Percentiles rank a stretch among this genome's conserved stretches.
Conservation (phyloP, 352 stramenopile genomes). For the Pythium aristosporum region DNA sequence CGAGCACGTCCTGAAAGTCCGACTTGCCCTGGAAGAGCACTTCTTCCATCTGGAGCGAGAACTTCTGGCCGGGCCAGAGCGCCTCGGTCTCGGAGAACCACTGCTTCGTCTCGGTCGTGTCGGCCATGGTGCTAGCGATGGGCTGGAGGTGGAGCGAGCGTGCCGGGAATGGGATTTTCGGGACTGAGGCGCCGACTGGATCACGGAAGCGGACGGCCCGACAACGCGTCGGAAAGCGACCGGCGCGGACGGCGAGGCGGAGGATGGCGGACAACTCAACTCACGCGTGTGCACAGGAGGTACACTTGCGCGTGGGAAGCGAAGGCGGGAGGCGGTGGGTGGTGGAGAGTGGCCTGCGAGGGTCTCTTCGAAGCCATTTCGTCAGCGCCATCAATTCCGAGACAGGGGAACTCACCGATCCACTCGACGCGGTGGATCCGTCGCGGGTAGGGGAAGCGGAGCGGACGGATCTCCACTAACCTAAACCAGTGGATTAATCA, state of each 20-base stretch:
- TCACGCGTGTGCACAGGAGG: too few relatives aligned
- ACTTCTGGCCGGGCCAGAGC: conserved; percentile 93
- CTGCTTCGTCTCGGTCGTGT: conserved; percentile 34
- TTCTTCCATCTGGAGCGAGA: conserved; percentile 93
- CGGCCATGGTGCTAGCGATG: conserved; percentile 32
- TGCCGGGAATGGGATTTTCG: conserved; percentile 12
- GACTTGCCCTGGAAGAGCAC: conserved; percentile 95
- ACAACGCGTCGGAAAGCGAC: neutral
- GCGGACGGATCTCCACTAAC: conserved; percentile 1
- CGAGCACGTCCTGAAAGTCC: conserved; percentile 97
- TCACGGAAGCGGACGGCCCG: conserved; percentile 1
- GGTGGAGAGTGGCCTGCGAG: conserved; percentile 19
- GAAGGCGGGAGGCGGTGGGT: conserved; percentile 12
- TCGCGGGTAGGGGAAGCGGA: conserved; percentile 1
- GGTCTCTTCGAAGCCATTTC: conserved; percentile 5
- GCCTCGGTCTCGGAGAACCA: conserved; percentile 97
- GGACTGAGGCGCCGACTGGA: conserved; percentile 14
- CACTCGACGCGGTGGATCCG: neutral
- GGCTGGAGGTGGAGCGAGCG: conserved; percentile 1
- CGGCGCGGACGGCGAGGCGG: conserved; percentile 8
- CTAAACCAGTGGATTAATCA: neutral
- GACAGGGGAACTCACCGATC: neutral
- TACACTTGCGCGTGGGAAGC: neutral
- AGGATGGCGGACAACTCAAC: conserved; percentile 17
- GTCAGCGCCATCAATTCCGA: conserved; percentile 8